A percentile compares a stretch with the other conserved stretches of the same genome.
Conservation (phyloP, 1,284 basidiomycete genomes). For the Salmacisia buchloeana region DNA sequence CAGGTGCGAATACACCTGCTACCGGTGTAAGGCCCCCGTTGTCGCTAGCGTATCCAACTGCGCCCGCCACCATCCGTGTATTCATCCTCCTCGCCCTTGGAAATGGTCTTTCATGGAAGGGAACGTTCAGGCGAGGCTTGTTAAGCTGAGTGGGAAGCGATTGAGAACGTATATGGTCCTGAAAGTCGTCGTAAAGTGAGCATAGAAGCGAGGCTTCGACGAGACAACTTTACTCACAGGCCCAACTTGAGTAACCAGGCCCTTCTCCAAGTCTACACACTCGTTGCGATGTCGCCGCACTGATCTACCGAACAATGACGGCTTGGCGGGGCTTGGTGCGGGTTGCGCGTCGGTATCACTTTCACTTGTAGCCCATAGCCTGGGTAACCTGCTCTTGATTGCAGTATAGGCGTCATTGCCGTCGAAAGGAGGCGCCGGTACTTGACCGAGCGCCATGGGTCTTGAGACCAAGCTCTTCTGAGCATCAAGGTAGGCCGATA, state of each 20-base stretch:
- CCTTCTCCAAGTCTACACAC: neutral
- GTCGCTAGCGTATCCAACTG: neutral
- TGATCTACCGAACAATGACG: neutral
- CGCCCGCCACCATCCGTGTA: neutral
- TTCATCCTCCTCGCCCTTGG: neutral
- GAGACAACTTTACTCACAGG: neutral
- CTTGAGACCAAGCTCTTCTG: no score
- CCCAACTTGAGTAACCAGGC: neutral
- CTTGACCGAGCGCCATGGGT: no score
- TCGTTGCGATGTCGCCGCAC: neutral
- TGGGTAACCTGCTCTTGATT: neutral
- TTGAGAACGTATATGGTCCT: neutral
- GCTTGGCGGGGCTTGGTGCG: neutral
- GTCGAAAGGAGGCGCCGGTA: no score
- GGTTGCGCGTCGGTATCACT: neutral
- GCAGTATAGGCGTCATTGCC: neutral
- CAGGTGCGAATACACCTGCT: no score
- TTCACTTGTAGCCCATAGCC: neutral
- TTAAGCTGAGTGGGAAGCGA: neutral
- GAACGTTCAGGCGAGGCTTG: neutral
- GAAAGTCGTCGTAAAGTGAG: neutral
- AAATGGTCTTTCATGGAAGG: conserved; percentile 1
- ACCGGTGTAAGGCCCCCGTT: no score
- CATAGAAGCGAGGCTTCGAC: neutral
- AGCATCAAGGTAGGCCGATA: neutral